Percentiles rank a stretch among this genome's conserved stretches.
Conservation (phyloP, 1,139 yeast genomes). For the Candida sp. region DNA sequence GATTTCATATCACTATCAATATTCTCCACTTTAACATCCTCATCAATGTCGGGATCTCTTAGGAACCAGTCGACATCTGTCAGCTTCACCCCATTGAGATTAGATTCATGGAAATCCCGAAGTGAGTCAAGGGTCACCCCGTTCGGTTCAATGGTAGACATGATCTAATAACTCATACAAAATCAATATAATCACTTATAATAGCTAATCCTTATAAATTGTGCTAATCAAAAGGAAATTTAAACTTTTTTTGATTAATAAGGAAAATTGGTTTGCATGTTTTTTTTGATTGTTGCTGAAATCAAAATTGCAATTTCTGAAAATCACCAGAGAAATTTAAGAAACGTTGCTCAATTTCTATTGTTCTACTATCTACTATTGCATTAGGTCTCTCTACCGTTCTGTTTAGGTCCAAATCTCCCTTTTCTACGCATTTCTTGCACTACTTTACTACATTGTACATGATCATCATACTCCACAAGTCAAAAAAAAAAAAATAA, state of each 20-base stretch:
- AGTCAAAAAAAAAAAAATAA: conserved; percentile 26
- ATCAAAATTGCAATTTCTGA: neutral
- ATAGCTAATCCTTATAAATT: too few relatives aligned
- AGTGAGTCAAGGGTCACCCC: neutral
- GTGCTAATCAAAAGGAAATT: too few relatives aligned
- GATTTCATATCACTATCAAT: neutral
- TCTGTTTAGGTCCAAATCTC: too few relatives aligned
- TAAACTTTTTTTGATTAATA: neutral
- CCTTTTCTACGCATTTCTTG: too few relatives aligned
- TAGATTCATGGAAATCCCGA: neutral
- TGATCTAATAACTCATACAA: neutral
- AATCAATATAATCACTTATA: too few relatives aligned
- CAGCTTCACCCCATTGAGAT: conserved; percentile 26
- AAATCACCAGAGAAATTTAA: too few relatives aligned
- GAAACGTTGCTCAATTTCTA: too few relatives aligned
- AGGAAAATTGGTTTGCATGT: neutral
- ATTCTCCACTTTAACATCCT: neutral
- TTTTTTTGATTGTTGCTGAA: neutral
- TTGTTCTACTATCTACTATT: too few relatives aligned
- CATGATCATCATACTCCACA: neutral
- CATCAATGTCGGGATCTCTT: conserved; percentile 22
- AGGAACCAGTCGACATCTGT: conserved; percentile 51
- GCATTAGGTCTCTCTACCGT: too few relatives aligned
- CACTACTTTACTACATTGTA: too few relatives aligned
- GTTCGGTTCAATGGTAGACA: conserved; percentile 1